Conservation (phyloP, 768 basidiomycete species). For the Suillus decipiens region DNA sequence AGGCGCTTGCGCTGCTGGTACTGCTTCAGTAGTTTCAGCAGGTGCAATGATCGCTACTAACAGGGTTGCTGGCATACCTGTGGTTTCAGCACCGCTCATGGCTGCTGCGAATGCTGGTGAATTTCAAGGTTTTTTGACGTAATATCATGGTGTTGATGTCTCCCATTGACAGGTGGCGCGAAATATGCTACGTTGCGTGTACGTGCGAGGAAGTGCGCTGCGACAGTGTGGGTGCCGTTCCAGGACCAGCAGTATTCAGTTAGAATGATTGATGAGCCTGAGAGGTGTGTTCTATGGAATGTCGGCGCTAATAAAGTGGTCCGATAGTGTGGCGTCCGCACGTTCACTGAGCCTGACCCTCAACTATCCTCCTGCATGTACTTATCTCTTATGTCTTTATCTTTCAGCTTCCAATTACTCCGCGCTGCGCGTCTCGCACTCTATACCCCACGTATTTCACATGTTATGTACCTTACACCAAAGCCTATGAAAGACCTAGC, state of each 20-base stretch:
- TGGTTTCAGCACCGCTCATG: not conserved
- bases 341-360: too few relatives aligned
- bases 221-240: not conserved
- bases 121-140: not conserved
- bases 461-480: too few relatives aligned
- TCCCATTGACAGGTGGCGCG: not conserved
- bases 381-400: too few relatives aligned
- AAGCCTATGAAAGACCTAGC: too few relatives aligned
- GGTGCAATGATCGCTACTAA: not conserved
- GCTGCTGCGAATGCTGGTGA: not conserved
- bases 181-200: not conserved
- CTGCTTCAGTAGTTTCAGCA: slow-evolving; percentile 15
- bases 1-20: not conserved
- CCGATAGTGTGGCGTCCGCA: not conserved
- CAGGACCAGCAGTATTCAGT: not conserved
- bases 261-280: not conserved
- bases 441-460: too few relatives aligned
- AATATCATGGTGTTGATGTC: not conserved
- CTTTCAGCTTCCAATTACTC: too few relatives aligned
- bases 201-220: not conserved
- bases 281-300: not conserved
- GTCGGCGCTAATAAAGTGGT: not conserved
- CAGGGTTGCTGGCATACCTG: not conserved
- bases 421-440: too few relatives aligned
- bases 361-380: too few relatives aligned